Percentiles rank a stretch among this genome's conserved stretches.
Evolutionary conservation across 2,329 filamentous ascomycete genomes (phyloP).

Genomic region (Arthrobotrys conoides): DNA sequence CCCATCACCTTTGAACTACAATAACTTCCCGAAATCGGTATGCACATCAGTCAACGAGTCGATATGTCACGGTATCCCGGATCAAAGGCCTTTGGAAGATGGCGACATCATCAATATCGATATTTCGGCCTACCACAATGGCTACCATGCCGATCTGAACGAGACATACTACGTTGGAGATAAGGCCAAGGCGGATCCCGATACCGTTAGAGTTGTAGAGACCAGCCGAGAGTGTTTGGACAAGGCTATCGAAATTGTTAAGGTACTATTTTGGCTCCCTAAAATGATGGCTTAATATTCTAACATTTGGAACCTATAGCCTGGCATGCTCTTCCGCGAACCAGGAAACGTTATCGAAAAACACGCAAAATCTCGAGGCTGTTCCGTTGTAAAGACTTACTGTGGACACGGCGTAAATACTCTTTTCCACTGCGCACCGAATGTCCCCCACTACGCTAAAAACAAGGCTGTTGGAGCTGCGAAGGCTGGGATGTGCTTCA

Average conservation of each 20-base stretch:
- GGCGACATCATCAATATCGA: slow-evolving; percentile 98
- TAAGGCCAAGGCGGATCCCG: slow-evolving; percentile 84
- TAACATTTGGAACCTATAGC: slow-evolving; percentile 66
- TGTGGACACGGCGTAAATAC: slow-evolving; percentile 96
- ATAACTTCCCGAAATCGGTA: slow-evolving; percentile 96
- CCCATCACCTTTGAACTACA: slow-evolving; percentile 94
- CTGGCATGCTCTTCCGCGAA: slow-evolving; percentile 90
- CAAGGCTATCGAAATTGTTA: slow-evolving; percentile 90
- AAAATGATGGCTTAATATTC: neutral
- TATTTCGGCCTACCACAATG: slow-evolving; percentile 91
- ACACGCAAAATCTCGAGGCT: slow-evolving; percentile 85
- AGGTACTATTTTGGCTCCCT: slow-evolving; percentile 66
- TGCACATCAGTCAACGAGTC: slow-evolving; percentile 97
- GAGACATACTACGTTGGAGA: slow-evolving; percentile 99
- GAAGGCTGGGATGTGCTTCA: slow-evolving; percentile 98
- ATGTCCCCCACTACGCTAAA: slow-evolving; percentile 96
- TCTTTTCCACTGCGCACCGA: slow-evolving; percentile 92
- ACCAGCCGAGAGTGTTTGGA: slow-evolving; percentile 89
- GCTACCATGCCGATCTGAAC: slow-evolving; percentile 96
- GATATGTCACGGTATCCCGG: slow-evolving; percentile 98
- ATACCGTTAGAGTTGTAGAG: slow-evolving; percentile 91
- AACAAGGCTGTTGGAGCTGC: slow-evolving; percentile 97
- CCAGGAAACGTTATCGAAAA: slow-evolving; percentile 97
- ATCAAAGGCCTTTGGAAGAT: slow-evolving; percentile 86
- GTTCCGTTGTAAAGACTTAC: slow-evolving; percentile 94